These are phyloP conservation scores for Beauveria sp. DNA, from an alignment of 2,329 filamentous ascomycete genomes.

Conservation along the genomic window DNA sequence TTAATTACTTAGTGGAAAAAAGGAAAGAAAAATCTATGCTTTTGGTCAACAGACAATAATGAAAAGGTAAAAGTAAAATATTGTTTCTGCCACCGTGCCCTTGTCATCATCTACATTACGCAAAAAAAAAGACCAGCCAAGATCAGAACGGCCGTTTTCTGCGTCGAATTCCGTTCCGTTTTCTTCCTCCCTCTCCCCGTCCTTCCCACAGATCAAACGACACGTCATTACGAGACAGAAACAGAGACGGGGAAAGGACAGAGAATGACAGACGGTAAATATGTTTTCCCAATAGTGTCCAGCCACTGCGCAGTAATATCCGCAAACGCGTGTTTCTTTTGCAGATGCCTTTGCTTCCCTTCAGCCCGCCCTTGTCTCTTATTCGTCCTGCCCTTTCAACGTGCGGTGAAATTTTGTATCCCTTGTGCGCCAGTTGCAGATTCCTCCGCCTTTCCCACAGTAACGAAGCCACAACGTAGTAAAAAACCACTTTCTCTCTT, in stretches of 20 bases:
- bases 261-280: too few species aligned
- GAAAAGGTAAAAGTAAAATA: background rate
- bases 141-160: background rate
- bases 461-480: background rate
- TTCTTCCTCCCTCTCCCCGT: background rate
- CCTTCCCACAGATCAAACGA: background rate
- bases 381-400: background rate
- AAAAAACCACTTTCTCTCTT: background rate
- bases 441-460: background rate
- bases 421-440: constrained; percentile 4
- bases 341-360: background rate
- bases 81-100: background rate
- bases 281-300: too few species aligned
- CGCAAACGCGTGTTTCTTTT: background rate
- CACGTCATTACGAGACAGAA: background rate
- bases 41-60: background rate
- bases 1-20: background rate
- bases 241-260: too few species aligned
- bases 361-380: background rate
- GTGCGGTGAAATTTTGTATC: background rate
- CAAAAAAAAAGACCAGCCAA: background rate
- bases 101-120: constrained; percentile 1
- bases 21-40: background rate
- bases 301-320: background rate
- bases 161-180: background rate